Conservation (phyloP, 2,329 filamentous ascomycete species). For the Pseudogymnoascus sp. region DNA sequence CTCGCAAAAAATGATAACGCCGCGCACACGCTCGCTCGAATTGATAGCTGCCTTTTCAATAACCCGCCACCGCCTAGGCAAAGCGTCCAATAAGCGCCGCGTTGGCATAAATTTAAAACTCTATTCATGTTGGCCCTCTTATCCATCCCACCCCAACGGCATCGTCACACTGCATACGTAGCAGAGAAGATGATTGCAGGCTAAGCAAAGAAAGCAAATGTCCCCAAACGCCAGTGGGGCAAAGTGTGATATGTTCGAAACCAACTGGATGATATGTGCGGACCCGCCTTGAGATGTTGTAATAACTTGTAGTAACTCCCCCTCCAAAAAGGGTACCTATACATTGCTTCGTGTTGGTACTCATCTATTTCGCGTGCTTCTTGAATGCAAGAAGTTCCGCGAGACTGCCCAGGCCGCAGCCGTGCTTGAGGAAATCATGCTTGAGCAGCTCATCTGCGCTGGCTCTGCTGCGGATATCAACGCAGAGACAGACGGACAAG, state of each 20-base stretch:
- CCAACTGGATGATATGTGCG: constrained; percentile 7
- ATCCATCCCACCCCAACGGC: not conserved
- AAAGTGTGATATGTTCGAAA: constrained; percentile 6
- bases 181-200: not conserved
- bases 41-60: constrained; percentile 1
- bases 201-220: not conserved
- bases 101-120: constrained; percentile 2
- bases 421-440: constrained; percentile 91
- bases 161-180: not conserved
- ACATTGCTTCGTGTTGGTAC: not conserved
- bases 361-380: constrained; percentile 54
- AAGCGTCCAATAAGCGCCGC: constrained; percentile 4
- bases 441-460: constrained; percentile 82
- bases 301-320: not conserved
- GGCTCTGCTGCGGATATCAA: constrained; percentile 90
- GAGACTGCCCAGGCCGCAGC: constrained; percentile 74
- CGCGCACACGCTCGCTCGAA: constrained; percentile 4
- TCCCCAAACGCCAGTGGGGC: not conserved
- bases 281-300: constrained; percentile 5
- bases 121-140: not conserved
- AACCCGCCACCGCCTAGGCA: constrained; percentile 1
- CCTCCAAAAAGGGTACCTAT: not conserved
- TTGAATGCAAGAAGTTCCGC: constrained; percentile 85
- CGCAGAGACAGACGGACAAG: constrained; percentile 89
- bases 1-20: constrained; percentile 5